A percentile compares a stretch with the other conserved stretches of the same genome.
phyloP scores from a whole-genome alignment of 306 rosid genomes.

The Erythrophleum fordii region DNA sequence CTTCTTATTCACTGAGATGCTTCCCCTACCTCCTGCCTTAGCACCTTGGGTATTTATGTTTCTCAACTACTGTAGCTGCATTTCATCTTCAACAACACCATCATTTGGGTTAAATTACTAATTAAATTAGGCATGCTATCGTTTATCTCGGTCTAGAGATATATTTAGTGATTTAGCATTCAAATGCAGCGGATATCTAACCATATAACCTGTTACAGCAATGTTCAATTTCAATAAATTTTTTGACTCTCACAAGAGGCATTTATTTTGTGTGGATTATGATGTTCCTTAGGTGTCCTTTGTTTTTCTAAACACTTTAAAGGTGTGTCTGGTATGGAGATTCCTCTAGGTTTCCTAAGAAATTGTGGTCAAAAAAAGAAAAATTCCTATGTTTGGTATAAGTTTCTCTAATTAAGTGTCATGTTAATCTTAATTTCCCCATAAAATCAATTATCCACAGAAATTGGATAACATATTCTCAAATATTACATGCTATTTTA shows the following conservation, averaged over 20 bases:
- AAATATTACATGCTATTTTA: too few species aligned
- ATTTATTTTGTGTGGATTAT: constrained; percentile 6
- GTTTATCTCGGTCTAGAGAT: neutral
- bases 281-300: neutral
- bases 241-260: neutral
- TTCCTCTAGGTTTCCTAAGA: too few species aligned
- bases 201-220: neutral
- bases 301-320: too few species aligned
- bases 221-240: neutral
- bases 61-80: neutral
- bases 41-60: neutral
- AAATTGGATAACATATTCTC: neutral
- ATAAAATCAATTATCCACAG: neutral
- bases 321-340: too few species aligned
- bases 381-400: too few species aligned
- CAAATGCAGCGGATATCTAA: neutral
- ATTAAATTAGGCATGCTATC: constrained; percentile 8
- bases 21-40: neutral
- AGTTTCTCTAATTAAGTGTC: too few species aligned
- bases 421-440: neutral
- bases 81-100: neutral
- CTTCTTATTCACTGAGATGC: constrained; percentile 14
- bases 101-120: neutral
- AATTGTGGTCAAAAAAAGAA: neutral
- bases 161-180: neutral